Conservation (phyloP, 176 grass and related monocot species). For the Pontederia paniculata region DNA sequence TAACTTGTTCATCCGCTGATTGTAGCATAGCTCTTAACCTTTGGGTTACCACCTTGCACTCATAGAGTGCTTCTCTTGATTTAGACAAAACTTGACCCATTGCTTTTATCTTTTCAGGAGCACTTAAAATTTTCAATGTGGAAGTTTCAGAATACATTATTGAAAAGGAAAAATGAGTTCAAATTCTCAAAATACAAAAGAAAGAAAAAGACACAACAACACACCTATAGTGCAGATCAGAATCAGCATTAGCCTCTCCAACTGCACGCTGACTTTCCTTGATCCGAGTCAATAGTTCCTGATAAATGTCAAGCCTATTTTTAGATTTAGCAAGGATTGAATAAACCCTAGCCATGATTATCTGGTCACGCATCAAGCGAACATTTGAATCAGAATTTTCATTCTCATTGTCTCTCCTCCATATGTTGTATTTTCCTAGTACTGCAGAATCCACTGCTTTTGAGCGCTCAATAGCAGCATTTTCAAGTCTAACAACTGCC, state of each 20-base stretch:
- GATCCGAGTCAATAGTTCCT: constrained; percentile 34
- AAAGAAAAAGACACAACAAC: not conserved
- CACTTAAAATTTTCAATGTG: constrained; percentile 26
- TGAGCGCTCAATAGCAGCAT: constrained; percentile 35
- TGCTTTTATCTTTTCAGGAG: constrained; percentile 31
- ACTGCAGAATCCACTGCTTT: constrained; percentile 61
- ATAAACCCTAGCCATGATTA: constrained; percentile 60
- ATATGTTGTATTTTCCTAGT: constrained; percentile 52
- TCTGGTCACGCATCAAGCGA: constrained; percentile 44
- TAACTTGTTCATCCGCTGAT: constrained; percentile 54
- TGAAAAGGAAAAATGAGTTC: not conserved
- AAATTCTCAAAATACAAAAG: not conserved
- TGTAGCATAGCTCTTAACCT: constrained; percentile 49
- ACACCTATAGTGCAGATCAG: constrained; percentile 41
- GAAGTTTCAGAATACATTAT: not conserved
- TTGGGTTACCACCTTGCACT: constrained; percentile 33
- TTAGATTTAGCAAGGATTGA: constrained; percentile 41
- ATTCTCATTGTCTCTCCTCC: constrained; percentile 49
- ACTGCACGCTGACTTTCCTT: constrained; percentile 46
- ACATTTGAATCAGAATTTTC: constrained; percentile 48
- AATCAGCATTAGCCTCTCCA: constrained; percentile 50
- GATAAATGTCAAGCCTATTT: constrained; percentile 45
- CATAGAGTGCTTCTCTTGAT: constrained; percentile 34
- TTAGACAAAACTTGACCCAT: constrained; percentile 46
- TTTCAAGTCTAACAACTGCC: constrained; percentile 47